These are phyloP conservation scores for Trichoderma asperellum DNA, from an alignment of 2,329 filamentous ascomycete genomes.

Conservation along the genomic window DNA sequence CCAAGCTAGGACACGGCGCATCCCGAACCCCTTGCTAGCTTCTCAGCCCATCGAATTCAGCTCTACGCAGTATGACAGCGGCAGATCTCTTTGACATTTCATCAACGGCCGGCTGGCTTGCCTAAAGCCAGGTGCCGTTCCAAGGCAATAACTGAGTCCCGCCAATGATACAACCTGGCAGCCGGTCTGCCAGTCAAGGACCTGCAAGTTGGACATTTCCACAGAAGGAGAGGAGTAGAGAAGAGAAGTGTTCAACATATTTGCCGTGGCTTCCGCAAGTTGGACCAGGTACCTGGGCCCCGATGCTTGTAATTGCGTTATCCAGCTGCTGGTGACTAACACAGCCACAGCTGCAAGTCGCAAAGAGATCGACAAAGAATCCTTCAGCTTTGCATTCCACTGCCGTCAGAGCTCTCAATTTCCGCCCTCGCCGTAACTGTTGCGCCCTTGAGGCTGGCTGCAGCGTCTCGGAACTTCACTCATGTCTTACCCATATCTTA, in stretches of 20 bases:
- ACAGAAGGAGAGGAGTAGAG: not conserved
- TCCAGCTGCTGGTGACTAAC: not conserved
- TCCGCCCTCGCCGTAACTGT: not conserved
- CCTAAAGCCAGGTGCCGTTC: not conserved
- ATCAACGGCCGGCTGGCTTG: not conserved
- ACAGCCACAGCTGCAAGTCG: constrained; percentile 1
- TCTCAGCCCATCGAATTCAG: not conserved
- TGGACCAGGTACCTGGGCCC: constrained; percentile 14
- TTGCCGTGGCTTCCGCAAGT: not conserved
- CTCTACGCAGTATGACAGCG: not conserved
- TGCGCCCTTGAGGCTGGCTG: not conserved
- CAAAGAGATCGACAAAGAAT: not conserved
- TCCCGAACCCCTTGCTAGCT: constrained; percentile 9
- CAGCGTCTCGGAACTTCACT: not conserved
- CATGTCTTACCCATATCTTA: not conserved
- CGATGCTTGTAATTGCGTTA: not conserved
- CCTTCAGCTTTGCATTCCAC: not conserved
- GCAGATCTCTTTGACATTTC: not conserved
- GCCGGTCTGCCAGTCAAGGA: not conserved
- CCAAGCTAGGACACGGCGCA: not conserved
- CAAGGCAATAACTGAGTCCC: not conserved
- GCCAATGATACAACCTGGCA: not conserved
- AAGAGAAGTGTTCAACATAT: not conserved
- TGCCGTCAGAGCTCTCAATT: not conserved
- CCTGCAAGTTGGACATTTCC: not conserved